phyloP scores from a whole-genome alignment of 1,139 yeast genomes.

The Candida tunisiensis region DNA sequence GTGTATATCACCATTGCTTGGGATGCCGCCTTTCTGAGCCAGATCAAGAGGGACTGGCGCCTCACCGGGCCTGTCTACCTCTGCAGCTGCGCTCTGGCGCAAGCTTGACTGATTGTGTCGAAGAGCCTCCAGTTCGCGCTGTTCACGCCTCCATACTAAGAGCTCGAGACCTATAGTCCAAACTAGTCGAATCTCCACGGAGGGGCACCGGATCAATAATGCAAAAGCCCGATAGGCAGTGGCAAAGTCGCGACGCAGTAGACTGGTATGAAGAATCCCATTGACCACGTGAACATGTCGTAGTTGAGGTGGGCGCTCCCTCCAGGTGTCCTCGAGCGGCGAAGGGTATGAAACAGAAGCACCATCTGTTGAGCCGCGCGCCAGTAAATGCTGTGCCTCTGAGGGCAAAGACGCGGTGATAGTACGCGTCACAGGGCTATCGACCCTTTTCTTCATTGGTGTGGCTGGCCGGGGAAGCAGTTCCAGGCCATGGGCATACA shows the following conservation, averaged over 20 bases:
- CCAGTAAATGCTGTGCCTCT: too few relatives aligned
- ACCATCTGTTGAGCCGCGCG: too few relatives aligned
- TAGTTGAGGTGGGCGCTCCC: constrained; percentile 3
- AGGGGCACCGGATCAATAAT: constrained; percentile 22
- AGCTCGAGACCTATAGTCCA: constrained; percentile 32
- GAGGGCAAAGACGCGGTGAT: too few relatives aligned
- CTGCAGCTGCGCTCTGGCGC: too few relatives aligned
- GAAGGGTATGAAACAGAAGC: too few relatives aligned
- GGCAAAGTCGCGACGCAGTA: constrained; percentile 25
- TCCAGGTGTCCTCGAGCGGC: constrained; percentile 3
- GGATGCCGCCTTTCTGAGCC: neutral
- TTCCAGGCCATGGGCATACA: too few relatives aligned
- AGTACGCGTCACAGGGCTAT: too few relatives aligned
- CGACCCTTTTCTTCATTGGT: too few relatives aligned
- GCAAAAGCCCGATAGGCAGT: constrained; percentile 27
- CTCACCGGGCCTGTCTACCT: too few relatives aligned
- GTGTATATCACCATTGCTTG: constrained; percentile 6
- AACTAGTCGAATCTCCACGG: constrained; percentile 25
- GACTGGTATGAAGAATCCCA: constrained; percentile 10
- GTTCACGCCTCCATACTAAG: constrained; percentile 12
- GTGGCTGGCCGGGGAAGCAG: too few relatives aligned
- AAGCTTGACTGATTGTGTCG: too few relatives aligned
- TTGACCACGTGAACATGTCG: constrained; percentile 11
- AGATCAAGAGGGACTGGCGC: neutral
- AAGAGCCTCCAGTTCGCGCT: constrained; percentile 6